Conservation (phyloP, 352 stramenopile species). For the Pythium brachiatum region DNA sequence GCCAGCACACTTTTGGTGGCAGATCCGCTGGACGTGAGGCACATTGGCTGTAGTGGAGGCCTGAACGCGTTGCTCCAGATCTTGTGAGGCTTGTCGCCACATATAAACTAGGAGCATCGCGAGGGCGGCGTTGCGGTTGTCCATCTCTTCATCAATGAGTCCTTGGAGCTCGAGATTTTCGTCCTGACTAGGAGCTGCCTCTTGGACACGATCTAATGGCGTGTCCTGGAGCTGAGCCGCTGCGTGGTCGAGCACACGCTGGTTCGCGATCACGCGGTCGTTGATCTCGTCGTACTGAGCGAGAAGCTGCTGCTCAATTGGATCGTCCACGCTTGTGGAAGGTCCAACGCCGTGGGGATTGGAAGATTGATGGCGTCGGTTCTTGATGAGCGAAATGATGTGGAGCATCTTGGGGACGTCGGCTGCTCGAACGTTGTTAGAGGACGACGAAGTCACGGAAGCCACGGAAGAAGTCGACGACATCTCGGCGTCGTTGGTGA, state of each 20-base stretch:
- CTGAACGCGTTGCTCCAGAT: neutral
- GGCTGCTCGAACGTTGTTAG: neutral
- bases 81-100: slow-evolving; percentile 8
- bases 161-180: slow-evolving; percentile 41
- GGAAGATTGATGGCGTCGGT: neutral
- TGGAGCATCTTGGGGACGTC: slow-evolving; percentile 14
- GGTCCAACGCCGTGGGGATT: neutral
- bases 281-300: slow-evolving; percentile 21
- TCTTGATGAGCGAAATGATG: slow-evolving; percentile 16
- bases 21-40: slow-evolving; percentile 1
- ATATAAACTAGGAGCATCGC: slow-evolving; percentile 37
- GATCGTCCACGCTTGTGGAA: slow-evolving; percentile 16
- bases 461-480: neutral
- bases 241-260: slow-evolving; percentile 33
- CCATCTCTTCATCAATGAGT: slow-evolving; percentile 36
- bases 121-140: slow-evolving; percentile 34
- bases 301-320: slow-evolving; percentile 18
- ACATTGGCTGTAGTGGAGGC: neutral
- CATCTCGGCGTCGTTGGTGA: neutral
- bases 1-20: slow-evolving; percentile 9
- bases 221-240: slow-evolving; percentile 24
- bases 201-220: slow-evolving; percentile 25
- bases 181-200: slow-evolving; percentile 30
- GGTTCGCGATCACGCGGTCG: slow-evolving; percentile 23
- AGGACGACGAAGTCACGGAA: neutral